Percentiles rank a stretch among this genome's conserved stretches.
Evolutionary conservation across 345 rosid genomes (phyloP).

Genomic region (Acer campestre): DNA sequence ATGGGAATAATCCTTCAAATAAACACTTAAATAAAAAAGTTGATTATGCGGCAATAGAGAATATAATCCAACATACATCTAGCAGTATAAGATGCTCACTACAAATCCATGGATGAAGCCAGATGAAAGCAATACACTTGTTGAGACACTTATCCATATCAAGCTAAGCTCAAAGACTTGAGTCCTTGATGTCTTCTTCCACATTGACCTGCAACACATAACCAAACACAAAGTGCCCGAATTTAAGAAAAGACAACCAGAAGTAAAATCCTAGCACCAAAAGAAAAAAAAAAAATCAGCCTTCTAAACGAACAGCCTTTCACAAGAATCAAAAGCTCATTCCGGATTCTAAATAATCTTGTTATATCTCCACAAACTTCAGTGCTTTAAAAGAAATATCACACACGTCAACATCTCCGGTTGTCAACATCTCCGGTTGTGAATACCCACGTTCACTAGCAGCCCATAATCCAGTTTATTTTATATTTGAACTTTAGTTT

Average conservation of each 20-base stretch:
- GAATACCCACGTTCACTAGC: neutral
- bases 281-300: constrained; percentile 35
- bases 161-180: constrained; percentile 44
- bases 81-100: constrained; percentile 58
- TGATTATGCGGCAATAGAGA: constrained; percentile 33
- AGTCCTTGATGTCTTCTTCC: constrained; percentile 40
- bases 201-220: constrained; percentile 65
- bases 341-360: constrained; percentile 11
- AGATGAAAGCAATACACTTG: constrained; percentile 53
- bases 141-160: constrained; percentile 47
- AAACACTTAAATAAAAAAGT: constrained; percentile 22
- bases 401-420: neutral
- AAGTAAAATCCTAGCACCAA: constrained; percentile 43
- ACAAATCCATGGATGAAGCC: constrained; percentile 52
- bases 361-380: constrained; percentile 27
- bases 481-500: neutral
- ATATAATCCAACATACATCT: constrained; percentile 59
- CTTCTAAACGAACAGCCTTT: constrained; percentile 39
- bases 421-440: neutral
- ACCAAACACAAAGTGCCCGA: constrained; percentile 44
- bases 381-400: neutral
- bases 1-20: constrained; percentile 22
- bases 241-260: constrained; percentile 46
- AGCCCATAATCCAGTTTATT: neutral
- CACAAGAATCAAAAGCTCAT: constrained; percentile 18